Percentiles rank a stretch among this genome's conserved stretches.
Evolutionary conservation across 306 rosid genomes (phyloP).

Genomic region (Rosa multiflora): DNA sequence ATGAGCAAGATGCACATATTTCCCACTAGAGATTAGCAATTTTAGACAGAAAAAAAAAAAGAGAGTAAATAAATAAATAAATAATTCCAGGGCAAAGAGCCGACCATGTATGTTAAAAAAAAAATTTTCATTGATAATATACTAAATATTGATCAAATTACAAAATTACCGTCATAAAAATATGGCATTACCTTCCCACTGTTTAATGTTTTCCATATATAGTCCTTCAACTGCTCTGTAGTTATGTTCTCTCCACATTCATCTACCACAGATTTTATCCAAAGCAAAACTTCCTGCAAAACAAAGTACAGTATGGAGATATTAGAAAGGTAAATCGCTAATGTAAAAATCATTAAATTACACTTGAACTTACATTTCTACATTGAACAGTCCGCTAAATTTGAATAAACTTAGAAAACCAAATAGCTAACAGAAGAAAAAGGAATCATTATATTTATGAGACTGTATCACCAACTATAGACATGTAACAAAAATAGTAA

Average conservation of each 20-base stretch:
- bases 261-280: slow-evolving; percentile 86
- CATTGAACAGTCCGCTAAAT: not conserved
- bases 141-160: not conserved
- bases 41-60: not conserved
- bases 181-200: slow-evolving; percentile 70
- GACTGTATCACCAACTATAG: not conserved
- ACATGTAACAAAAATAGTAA: not conserved
- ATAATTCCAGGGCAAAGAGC: slow-evolving; percentile 4
- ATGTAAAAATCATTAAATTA: not conserved
- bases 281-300: slow-evolving; percentile 91
- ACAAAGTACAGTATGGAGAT: slow-evolving; percentile 11
- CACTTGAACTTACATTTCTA: not conserved
- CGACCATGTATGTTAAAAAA: not conserved
- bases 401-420: not conserved
- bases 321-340: slow-evolving; percentile 9
- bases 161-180: not conserved
- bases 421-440: not conserved
- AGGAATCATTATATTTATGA: not conserved
- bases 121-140: not conserved
- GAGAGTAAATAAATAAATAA: not conserved
- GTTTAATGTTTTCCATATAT: slow-evolving; percentile 80
- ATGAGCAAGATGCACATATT: not conserved
- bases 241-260: slow-evolving; percentile 88
- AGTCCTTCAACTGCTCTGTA: slow-evolving; percentile 72
- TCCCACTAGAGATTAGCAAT: not conserved